A percentile compares a stretch with the other conserved stretches of the same genome.
Evolutionary conservation across 2,329 filamentous ascomycete species (phyloP).

Genomic region (Penicillium expansum): DNA sequence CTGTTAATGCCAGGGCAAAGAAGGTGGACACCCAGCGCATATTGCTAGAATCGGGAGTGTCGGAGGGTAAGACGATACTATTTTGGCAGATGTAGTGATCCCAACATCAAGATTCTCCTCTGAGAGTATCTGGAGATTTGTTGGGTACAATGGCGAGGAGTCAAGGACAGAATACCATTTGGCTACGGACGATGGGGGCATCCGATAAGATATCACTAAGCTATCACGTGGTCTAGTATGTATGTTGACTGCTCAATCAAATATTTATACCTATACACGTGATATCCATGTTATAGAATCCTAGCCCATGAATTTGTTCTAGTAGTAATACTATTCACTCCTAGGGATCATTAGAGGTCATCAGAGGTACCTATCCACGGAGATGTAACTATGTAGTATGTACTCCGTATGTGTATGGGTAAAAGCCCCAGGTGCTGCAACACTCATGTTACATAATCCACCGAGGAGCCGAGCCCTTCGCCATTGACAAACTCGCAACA

Average conservation of each 20-base stretch:
- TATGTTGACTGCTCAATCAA: background rate
- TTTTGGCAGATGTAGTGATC: background rate
- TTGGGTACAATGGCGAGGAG: background rate
- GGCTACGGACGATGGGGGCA: background rate
- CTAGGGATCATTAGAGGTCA: too few relatives aligned
- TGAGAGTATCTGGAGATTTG: background rate
- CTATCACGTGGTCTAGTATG: background rate
- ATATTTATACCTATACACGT: background rate
- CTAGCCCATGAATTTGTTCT: background rate
- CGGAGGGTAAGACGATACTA: background rate
- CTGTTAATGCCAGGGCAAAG: conserved; percentile 26
- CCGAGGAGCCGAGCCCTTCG: background rate
- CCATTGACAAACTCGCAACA: background rate
- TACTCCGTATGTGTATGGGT: background rate
- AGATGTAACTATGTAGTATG: background rate
- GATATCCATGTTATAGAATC: background rate
- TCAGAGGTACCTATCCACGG: too few relatives aligned
- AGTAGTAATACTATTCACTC: background rate
- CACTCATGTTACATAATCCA: conserved; percentile 5
- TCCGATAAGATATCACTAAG: conserved; percentile 10
- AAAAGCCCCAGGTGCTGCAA: background rate
- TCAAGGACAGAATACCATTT: background rate
- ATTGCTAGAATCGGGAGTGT: conserved; percentile 5
- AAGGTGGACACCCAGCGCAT: conserved; percentile 32
- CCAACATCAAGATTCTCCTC: background rate